Evolutionary conservation across 2,329 filamentous ascomycete genomes (phyloP).

Genomic region (Beauveria rudraprayagi): DNA sequence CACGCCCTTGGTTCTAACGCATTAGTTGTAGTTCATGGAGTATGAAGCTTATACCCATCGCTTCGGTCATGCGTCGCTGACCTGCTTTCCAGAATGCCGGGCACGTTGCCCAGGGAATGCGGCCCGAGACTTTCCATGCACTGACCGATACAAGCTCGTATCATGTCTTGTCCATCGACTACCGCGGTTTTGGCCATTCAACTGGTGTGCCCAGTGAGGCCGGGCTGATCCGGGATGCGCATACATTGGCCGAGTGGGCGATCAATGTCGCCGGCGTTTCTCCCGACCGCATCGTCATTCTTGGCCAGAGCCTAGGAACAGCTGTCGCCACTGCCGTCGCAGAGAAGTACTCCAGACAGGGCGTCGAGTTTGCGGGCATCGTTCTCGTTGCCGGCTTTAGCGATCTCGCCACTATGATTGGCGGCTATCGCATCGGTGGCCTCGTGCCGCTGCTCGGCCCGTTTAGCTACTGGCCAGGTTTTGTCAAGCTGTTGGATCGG

Average conservation of each 20-base stretch:
- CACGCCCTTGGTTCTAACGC: slow-evolving; percentile 10
- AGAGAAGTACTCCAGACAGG: slow-evolving; percentile 56
- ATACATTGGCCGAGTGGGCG: slow-evolving; percentile 65
- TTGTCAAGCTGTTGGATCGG: slow-evolving; percentile 52
- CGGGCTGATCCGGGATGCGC: slow-evolving; percentile 73
- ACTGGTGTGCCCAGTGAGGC: slow-evolving; percentile 72
- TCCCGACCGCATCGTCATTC: slow-evolving; percentile 64
- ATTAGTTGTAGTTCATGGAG: slow-evolving; percentile 43
- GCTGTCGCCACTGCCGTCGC: slow-evolving; percentile 70
- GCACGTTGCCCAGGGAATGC: slow-evolving; percentile 69
- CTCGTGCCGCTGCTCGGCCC: slow-evolving; percentile 72
- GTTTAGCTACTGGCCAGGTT: slow-evolving; percentile 55
- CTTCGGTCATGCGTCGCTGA: slow-evolving; percentile 13
- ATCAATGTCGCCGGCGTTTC: slow-evolving; percentile 56
- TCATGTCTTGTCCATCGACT: slow-evolving; percentile 84
- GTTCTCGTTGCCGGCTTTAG: slow-evolving; percentile 76
- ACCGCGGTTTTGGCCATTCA: slow-evolving; percentile 78
- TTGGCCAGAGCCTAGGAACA: slow-evolving; percentile 85
- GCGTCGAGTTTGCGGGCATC: slow-evolving; percentile 67
- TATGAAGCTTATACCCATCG: slow-evolving; percentile 24
- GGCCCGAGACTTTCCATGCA: slow-evolving; percentile 69
- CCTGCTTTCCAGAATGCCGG: slow-evolving; percentile 61
- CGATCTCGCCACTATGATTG: slow-evolving; percentile 62
- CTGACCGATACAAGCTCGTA: slow-evolving; percentile 65
- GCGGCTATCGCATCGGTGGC: slow-evolving; percentile 72